phyloP scores from a whole-genome alignment of 2,329 filamentous ascomycete species.

The Dothidotthia symphoricarpi region DNA sequence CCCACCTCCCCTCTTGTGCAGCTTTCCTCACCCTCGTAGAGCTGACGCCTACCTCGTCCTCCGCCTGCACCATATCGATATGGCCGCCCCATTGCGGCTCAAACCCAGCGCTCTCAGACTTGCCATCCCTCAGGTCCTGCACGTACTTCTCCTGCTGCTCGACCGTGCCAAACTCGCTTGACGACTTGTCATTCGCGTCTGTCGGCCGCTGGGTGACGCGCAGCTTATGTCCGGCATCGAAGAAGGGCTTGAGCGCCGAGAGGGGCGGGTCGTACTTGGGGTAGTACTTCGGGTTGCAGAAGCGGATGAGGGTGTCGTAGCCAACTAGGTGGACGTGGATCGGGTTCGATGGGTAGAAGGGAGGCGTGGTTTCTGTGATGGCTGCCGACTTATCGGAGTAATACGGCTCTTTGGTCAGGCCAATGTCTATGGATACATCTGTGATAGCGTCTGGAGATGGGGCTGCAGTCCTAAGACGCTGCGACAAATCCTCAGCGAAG shows the following conservation, averaged over 20 bases:
- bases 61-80: constrained; percentile 60
- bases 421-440: constrained; percentile 58
- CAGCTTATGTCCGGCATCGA: constrained; percentile 58
- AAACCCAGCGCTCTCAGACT: constrained; percentile 55
- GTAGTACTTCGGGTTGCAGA: constrained; percentile 74
- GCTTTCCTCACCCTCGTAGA: constrained; percentile 63
- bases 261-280: constrained; percentile 48
- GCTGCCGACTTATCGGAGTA: constrained; percentile 69
- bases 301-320: constrained; percentile 72
- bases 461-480: constrained; percentile 10
- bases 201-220: constrained; percentile 61
- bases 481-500: constrained; percentile 59
- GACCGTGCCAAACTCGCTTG: constrained; percentile 59
- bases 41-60: constrained; percentile 51
- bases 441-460: constrained; percentile 3
- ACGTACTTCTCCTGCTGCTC: constrained; percentile 58
- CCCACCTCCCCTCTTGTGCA: constrained; percentile 50
- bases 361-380: constrained; percentile 48
- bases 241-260: constrained; percentile 61
- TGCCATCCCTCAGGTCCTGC: constrained; percentile 48
- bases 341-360: constrained; percentile 38
- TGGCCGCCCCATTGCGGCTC: constrained; percentile 57
- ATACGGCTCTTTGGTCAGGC: constrained; percentile 68
- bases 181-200: constrained; percentile 36
- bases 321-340: constrained; percentile 68